Base-by-base conservation (phyloP, 345 rosid genomes). In the Populus euphratica region DNA sequence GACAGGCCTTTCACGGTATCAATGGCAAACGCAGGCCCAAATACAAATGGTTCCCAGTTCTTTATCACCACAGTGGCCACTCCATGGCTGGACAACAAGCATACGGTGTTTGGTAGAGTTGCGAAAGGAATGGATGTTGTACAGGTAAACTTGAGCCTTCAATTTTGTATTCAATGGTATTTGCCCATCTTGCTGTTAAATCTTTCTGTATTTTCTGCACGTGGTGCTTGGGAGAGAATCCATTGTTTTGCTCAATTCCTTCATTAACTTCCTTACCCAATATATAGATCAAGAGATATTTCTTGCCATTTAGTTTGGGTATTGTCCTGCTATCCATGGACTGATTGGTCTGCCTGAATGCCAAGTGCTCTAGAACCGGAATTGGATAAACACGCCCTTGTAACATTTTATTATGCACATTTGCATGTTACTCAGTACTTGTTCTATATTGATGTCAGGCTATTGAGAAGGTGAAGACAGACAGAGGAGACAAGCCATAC, bases 51-150 rank as follows among this genome's bases (percentile, higher is more conserved):
- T 69, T 91, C 98, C 1, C 98, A 94, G 82, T 90, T 96, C 86
- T 96, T 96, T 72, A 89, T 96, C 81, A 94, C 99, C 75, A 92
- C 99, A 3, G 98, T 92, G 76, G 98, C 99, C 41, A 96, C 99
- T 25, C 96, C 97, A 18, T 96, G 99, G 99, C 86, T 92, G 85
- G 98, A 94, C 86, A 94, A 92, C 83, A 94, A 92, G 87, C 97
- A 96, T 80, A 94, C 97, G 0, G 98, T 96, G 68, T 96, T 94
- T 73, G 99, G 99, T 73, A 88, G 97, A 87, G 97, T 94, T 56
- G 83, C 83, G 2, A 94, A 92, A 81, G 98, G 97, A 81, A 96
- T 96, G 98, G 99, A 96, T 70, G 98, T 92, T 21, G 97, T 96
- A 61, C 99, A 96, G 98, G 99, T 93, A 90, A 36, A 39, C 54